Base-by-base conservation (phyloP, 2,329 filamentous ascomycete species). In the Monosporascus sp. region DNA sequence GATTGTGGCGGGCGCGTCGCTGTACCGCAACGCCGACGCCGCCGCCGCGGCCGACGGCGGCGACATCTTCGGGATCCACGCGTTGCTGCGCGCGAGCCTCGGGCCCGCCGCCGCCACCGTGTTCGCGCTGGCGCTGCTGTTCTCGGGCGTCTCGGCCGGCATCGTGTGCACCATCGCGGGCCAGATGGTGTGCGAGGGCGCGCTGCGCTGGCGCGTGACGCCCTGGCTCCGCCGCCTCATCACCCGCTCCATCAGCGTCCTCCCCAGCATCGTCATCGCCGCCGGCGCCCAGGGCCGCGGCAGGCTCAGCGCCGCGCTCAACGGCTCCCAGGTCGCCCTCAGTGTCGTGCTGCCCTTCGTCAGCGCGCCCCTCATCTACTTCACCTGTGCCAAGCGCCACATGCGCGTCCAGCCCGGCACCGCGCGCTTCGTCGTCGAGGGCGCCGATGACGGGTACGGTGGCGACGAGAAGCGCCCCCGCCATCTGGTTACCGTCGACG, bases 91-190 rank as follows among this genome's bases (percentile, higher is more conserved):
- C 0, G 63, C 70, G 0, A 86, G 82, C 52, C 83, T 96, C 50
- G 84, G 87, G 0, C 84, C 86, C 0, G 87, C 81, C 0, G 91
- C 90, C 0, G 91, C 89, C 2, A 89, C 88, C 3, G 76, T 96
- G n/a, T 96, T 96, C 58, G 89, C 89, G 0, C 75, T 95, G 2
- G 89, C 91, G 0, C 74, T 96, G 1, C 79, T 96, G 0, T 80
- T 95, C 1, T 92, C 87, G 0, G 91, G 91, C 8, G 80, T 90
- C 14, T 89, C 86, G 0, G 91, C 91, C 0, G 91, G 91, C 6
- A 89, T 96, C 37, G 87, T 95, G 2, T 95, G 91, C 72, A 96
- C 91, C 1, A 94, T 96, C 60, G 82, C 91, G 0, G 91, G 91
- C 0, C 91, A 96, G 68, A 94, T 96, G 85, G 87, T 96, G 22